These are phyloP conservation scores for Neonothopanus nambi DNA, from an alignment of 1,284 basidiomycete genomes.

Conservation along the genomic window DNA sequence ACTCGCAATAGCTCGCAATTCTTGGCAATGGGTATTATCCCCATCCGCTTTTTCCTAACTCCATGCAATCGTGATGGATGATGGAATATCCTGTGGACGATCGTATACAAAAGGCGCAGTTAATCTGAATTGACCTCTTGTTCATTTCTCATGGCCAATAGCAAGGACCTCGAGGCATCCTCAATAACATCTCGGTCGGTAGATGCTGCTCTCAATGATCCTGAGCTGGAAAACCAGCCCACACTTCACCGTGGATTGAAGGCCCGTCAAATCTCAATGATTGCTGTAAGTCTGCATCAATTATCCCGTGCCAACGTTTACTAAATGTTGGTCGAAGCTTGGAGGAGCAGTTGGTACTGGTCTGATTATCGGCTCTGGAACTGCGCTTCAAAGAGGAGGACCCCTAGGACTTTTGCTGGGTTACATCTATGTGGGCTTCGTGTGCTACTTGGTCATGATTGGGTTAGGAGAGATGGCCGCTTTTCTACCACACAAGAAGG, in stretches of 20 bases:
- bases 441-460: conserved; percentile 52
- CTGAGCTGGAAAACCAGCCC: conserved; percentile 44
- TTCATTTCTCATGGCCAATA: no score
- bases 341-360: conserved; percentile 71
- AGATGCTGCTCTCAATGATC: conserved; percentile 33
- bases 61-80: no score
- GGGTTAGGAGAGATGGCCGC: conserved; percentile 57
- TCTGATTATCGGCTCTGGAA: conserved; percentile 71
- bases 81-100: no score
- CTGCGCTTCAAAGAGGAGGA: conserved; percentile 54
- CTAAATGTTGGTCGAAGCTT: conserved; percentile 34
- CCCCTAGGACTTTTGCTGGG: conserved; percentile 50
- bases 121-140: no score
- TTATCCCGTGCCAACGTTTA: background rate
- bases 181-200: no score
- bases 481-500: conserved; percentile 54
- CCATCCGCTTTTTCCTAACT: no score
- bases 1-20: no score
- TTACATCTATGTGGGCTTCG: conserved; percentile 53
- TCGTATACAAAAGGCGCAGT: no score
- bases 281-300: conserved; percentile 42
- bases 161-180: background rate
- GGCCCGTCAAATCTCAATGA: conserved; percentile 73
- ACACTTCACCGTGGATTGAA: conserved; percentile 61
- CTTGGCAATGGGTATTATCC: no score